A percentile compares a stretch with the other conserved stretches of the same genome.
These are phyloP conservation scores for Chaetomiaceae sp. DNA, from an alignment of 2,329 filamentous ascomycete genomes.

Conservation along the genomic window DNA sequence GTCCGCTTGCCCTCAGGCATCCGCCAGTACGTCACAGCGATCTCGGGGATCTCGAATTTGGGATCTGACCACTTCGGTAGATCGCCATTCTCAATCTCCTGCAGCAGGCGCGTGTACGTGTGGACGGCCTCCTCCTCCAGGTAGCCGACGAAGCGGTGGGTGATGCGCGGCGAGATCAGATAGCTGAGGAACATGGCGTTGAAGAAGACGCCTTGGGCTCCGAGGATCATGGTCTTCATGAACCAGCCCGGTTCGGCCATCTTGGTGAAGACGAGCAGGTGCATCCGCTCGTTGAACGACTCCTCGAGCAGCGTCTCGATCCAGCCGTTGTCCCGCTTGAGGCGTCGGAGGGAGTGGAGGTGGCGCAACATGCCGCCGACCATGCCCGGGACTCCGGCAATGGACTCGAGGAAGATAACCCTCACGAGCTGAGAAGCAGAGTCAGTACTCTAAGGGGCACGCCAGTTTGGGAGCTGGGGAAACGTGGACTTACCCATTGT, in stretches of 20 bases:
- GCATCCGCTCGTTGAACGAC: slow-evolving; percentile 91
- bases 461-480: too few relatives aligned
- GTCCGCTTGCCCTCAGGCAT: slow-evolving; percentile 80
- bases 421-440: slow-evolving; percentile 55
- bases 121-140: slow-evolving; percentile 96
- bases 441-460: neutral
- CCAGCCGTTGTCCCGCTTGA: slow-evolving; percentile 94
- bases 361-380: slow-evolving; percentile 93
- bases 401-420: slow-evolving; percentile 90
- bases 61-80: slow-evolving; percentile 73
- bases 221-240: slow-evolving; percentile 85
- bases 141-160: slow-evolving; percentile 94
- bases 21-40: slow-evolving; percentile 88
- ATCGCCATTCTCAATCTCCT: slow-evolving; percentile 79
- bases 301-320: slow-evolving; percentile 90
- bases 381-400: slow-evolving; percentile 95
- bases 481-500: slow-evolving; percentile 56
- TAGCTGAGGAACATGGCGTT: slow-evolving; percentile 89
- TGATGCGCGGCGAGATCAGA: slow-evolving; percentile 78
- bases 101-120: slow-evolving; percentile 86
- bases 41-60: slow-evolving; percentile 74
- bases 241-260: slow-evolving; percentile 77
- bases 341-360: slow-evolving; percentile 72
- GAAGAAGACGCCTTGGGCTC: slow-evolving; percentile 93
- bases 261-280: slow-evolving; percentile 78